Evolutionary conservation across 1,284 basidiomycete genomes (phyloP), one percentile per base, ranked within the genome.

Genomic region (Lignosus rhinocerotis): DNA sequence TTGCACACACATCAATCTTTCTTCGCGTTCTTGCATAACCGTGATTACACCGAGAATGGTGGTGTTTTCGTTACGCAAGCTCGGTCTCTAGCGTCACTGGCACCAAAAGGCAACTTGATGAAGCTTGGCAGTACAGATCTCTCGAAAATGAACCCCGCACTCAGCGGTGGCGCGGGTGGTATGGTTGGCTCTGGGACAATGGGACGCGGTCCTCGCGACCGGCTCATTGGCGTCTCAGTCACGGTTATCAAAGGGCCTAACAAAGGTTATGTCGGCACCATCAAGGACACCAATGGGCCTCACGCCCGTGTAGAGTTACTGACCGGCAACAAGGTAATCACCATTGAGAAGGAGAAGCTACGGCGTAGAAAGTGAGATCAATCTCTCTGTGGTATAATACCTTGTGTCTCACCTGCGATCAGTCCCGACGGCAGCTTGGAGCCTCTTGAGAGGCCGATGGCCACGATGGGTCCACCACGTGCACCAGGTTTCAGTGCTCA

Each of bases 1-100:
- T 78, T 99, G 54, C 96, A 98, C 72, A 95, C 96, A 47, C 93
- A 97, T 72, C 94, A 97, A 71, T 96, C 94, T 0, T 90, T 93
- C 75, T 96, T 90, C 69, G 94, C 93, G 5, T 99, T 98, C 81
- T 76, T 99, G 45, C 90, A 96, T 78, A 97, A 96, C 70, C 90
- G 96, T 42, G 95, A 98, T 54, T 82, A 93, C 60, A 71, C 82
- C 16, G 95, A 98, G 72, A 96, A 98, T 70, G 89, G 93, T 25
- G 97, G 97, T 58, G 90, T 98, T 21, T 99, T 96, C 69, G 92
- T 99, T 52, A 90, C 92, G 0, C 87, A 93, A 31, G 85, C 92
- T 3, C 85, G 90, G 33, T 86, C 88, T 1, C 78, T 96, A 36
- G 85, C 84, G 0, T 94, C 93, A 10, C 76, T 95, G 25, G 94